Evolutionary conservation across 2,329 filamentous ascomycete species (phyloP).

Genomic region (Hymenoscyphus albidus): DNA sequence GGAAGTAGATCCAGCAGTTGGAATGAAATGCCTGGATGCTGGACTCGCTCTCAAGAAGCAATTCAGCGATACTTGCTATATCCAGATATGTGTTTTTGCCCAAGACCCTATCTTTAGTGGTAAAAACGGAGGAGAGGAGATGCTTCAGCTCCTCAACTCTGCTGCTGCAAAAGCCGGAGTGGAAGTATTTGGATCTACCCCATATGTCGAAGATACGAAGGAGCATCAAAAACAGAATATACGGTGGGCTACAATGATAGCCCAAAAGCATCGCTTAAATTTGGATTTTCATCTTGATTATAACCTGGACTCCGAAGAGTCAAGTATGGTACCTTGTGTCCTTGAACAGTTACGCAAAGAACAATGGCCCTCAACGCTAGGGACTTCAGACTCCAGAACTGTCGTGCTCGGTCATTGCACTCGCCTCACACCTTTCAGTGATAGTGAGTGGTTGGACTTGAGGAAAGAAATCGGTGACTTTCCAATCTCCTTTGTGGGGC

Average conservation of each 20-base stretch:
- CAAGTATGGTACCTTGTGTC: conserved; percentile 52
- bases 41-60: conserved; percentile 54
- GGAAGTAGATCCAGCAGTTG: conserved; percentile 62
- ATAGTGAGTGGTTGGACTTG: conserved; percentile 48
- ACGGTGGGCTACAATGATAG: conserved; percentile 56
- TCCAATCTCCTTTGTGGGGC: conserved; percentile 62
- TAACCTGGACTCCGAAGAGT: conserved; percentile 49
- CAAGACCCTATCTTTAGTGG: conserved; percentile 65
- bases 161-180: conserved; percentile 45
- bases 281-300: conserved; percentile 73
- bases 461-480: conserved; percentile 47
- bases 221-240: conserved; percentile 52
- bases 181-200: conserved; percentile 62
- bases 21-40: conserved; percentile 52
- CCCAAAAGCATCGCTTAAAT: conserved; percentile 49
- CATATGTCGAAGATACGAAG: conserved; percentile 58
- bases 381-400: conserved; percentile 38
- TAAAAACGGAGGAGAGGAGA: conserved; percentile 45
- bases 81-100: conserved; percentile 69
- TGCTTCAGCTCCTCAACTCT: conserved; percentile 46
- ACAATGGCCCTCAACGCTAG: conserved; percentile 43
- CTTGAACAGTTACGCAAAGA: conserved; percentile 47
- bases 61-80: conserved; percentile 49
- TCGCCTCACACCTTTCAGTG: conserved; percentile 53
- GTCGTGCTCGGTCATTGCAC: conserved; percentile 67